These are phyloP conservation scores for Mallotus repandus DNA, from an alignment of 441 rosid species.

Conservation along the genomic window DNA sequence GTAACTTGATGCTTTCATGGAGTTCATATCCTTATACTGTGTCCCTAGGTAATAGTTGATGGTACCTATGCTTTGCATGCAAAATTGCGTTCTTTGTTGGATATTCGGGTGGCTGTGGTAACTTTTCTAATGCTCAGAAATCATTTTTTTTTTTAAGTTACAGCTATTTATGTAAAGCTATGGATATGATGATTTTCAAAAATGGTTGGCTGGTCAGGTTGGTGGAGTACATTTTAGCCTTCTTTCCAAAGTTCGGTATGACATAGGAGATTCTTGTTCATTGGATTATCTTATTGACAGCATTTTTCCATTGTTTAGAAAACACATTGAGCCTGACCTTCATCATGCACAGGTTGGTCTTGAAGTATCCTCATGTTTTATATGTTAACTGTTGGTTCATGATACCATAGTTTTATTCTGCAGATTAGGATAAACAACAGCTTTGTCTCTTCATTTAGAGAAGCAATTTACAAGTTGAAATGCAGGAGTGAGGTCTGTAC, in stretches of 20 bases:
- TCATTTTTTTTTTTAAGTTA: conserved; percentile 17
- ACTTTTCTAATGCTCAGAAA: conserved; percentile 19
- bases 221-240: conserved; percentile 99
- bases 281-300: conserved; percentile 94
- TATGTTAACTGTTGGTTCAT: conserved; percentile 31
- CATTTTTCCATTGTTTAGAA: conserved; percentile 94
- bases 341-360: conserved; percentile 96
- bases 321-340: conserved; percentile 98
- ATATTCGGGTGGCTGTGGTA: conserved; percentile 99
- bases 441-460: conserved; percentile 96
- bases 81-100: conserved; percentile 91
- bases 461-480: conserved; percentile 96
- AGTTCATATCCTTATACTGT: conserved; percentile 20
- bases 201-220: conserved; percentile 54
- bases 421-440: conserved; percentile 99
- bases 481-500: conserved; percentile 90
- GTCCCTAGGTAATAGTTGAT: conserved; percentile 87
- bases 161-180: conserved; percentile 2
- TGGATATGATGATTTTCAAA: conserved; percentile 21
- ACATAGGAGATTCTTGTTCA: conserved; percentile 95
- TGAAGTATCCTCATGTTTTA: conserved; percentile 20
- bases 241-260: conserved; percentile 94
- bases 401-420: conserved; percentile 36
- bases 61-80: conserved; percentile 96
- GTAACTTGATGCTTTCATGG: conserved; percentile 20